Percentiles rank a stretch among this genome's conserved stretches.
Evolutionary conservation across 2,329 filamentous ascomycete species (phyloP).

Genomic region (Camillea tinctor): DNA sequence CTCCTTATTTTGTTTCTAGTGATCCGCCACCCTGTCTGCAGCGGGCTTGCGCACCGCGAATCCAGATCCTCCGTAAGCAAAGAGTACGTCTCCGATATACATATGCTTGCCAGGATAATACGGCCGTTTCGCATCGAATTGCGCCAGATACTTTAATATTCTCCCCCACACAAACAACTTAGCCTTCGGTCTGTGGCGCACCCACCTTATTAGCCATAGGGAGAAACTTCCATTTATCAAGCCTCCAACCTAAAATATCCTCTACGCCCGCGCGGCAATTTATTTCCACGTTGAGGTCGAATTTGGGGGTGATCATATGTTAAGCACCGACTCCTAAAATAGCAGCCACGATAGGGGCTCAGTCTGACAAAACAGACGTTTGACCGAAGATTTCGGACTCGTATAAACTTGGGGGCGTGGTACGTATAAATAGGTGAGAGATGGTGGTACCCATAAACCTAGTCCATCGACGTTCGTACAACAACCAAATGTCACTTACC

Average conservation of each 20-base stretch:
- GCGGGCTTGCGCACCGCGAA: constrained; percentile 35
- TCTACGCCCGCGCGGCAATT: constrained; percentile 37
- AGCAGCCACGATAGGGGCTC: neutral
- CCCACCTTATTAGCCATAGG: constrained; percentile 38
- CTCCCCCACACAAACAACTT: constrained; percentile 41
- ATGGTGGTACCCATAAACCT: too few relatives aligned
- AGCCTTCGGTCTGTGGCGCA: constrained; percentile 31
- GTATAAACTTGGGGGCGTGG: too few relatives aligned
- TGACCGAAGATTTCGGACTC: neutral
- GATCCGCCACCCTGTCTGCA: constrained; percentile 25
- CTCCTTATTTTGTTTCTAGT: constrained; percentile 9
- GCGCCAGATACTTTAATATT: constrained; percentile 32
- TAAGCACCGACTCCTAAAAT: neutral
- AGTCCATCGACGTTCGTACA: too few relatives aligned
- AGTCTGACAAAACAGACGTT: neutral
- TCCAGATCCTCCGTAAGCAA: constrained; percentile 39
- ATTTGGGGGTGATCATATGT: neutral
- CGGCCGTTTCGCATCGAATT: constrained; percentile 28
- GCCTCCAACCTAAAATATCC: constrained; percentile 32
- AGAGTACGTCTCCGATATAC: constrained; percentile 31
- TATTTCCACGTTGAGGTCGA: neutral
- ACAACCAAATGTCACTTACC: too few relatives aligned
- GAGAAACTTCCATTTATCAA: constrained; percentile 43
- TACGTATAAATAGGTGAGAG: too few relatives aligned
- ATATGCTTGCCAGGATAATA: constrained; percentile 36